These are phyloP conservation scores for Cyberlindnera xylosilytica DNA, from an alignment of 805 yeast species.

Conservation along the genomic window DNA sequence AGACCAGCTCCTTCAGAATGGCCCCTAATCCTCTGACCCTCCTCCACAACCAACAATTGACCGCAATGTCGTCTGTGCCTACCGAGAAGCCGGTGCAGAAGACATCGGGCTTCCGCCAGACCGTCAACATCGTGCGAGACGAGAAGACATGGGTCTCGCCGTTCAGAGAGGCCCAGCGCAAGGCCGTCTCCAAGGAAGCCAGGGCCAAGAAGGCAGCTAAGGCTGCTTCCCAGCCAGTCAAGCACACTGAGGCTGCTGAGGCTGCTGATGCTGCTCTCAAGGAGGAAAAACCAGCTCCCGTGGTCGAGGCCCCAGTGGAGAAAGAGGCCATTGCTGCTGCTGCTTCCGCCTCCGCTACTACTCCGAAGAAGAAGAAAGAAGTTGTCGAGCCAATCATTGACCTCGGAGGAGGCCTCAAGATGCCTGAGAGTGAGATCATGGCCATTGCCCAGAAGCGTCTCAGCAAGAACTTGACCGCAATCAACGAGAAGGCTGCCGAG, in stretches of 20 bases:
- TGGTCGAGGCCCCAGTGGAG: not conserved
- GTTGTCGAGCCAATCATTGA: slow-evolving; percentile 25
- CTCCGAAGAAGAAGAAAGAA: slow-evolving; percentile 13
- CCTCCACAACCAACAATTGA: not conserved
- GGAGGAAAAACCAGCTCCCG: slow-evolving; percentile 2
- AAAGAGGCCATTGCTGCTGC: slow-evolving; percentile 7
- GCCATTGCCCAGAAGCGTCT: slow-evolving; percentile 26
- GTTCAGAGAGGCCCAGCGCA: slow-evolving; percentile 22
- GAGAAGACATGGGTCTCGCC: slow-evolving; percentile 30
- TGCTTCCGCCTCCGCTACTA: slow-evolving; percentile 1
- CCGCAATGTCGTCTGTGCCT: slow-evolving; percentile 4
- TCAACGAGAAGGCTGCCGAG: slow-evolving; percentile 25
- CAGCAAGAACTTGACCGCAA: slow-evolving; percentile 18
- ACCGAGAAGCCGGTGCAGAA: slow-evolving; percentile 7
- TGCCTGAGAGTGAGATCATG: slow-evolving; percentile 25
- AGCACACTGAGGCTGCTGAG: not conserved
- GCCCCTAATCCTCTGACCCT: no score
- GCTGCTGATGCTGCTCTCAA: slow-evolving; percentile 8
- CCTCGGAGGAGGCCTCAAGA: slow-evolving; percentile 29
- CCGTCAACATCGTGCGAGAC: slow-evolving; percentile 21
- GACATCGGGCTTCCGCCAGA: slow-evolving; percentile 18
- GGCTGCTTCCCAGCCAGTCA: not conserved
- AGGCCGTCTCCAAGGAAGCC: slow-evolving; percentile 1
- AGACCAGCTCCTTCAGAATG: no score
- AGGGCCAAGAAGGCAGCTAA: not conserved